A percentile compares a stretch with the other conserved stretches of the same genome.
Conservation (phyloP, 1,284 basidiomycete species). For the Tilletiopsis washingtonensis region DNA sequence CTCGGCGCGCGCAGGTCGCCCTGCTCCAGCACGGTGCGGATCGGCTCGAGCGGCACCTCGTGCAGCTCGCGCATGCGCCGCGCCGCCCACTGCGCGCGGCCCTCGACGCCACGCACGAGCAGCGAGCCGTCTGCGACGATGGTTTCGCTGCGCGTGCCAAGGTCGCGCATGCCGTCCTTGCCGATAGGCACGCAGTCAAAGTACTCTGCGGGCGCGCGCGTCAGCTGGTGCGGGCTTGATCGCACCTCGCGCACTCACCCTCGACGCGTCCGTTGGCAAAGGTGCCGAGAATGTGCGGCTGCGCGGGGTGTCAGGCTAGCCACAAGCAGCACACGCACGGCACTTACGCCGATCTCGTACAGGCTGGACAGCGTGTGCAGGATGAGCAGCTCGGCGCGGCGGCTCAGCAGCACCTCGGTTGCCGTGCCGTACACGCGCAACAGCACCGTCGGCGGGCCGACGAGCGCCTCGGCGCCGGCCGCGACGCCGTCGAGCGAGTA, state of each 20-base stretch:
- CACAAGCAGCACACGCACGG: not conserved
- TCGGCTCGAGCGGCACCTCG: conserved; percentile 44
- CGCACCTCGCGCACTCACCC: conserved; percentile 7
- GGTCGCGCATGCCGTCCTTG: conserved; percentile 35
- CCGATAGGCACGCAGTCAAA: conserved; percentile 42
- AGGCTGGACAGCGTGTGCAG: conserved; percentile 43
- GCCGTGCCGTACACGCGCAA: conserved; percentile 42
- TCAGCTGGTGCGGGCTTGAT: no score
- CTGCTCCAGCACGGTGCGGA: conserved; percentile 42
- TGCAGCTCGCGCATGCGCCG: conserved; percentile 45
- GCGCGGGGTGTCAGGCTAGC: no score
- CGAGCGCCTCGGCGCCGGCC: not conserved
- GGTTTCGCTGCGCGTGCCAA: conserved; percentile 25
- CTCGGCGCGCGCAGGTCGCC: conserved; percentile 34
- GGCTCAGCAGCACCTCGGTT: conserved; percentile 37
- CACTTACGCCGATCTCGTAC: conserved; percentile 37
- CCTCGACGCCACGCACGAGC: conserved; percentile 27
- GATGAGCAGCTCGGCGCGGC: conserved; percentile 42
- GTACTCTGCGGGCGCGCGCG: conserved; percentile 18
- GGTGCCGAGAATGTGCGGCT: conserved; percentile 43
- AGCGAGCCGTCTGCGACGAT: conserved; percentile 21
- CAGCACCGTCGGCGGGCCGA: conserved; percentile 33
- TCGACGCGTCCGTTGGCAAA: conserved; percentile 46
- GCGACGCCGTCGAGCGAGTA: conserved; percentile 11
- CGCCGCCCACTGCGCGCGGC: conserved; percentile 41